Evolutionary conservation across 1,284 basidiomycete species (phyloP), one percentile per base, ranked within the genome.

Genomic region (Grifola frondosa): DNA sequence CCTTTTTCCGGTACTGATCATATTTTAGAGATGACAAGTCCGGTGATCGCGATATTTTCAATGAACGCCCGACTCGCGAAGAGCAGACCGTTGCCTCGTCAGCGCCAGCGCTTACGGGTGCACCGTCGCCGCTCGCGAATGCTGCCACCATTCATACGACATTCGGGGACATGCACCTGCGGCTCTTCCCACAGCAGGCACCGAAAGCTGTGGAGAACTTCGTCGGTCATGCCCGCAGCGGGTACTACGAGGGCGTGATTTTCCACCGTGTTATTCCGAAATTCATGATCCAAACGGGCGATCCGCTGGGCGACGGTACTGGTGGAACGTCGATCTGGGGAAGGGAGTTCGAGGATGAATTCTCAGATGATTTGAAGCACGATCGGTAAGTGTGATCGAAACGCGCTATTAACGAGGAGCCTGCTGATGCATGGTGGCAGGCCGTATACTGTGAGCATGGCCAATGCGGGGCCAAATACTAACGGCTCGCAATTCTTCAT

Each of bases 401-500:
- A 9, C 16, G 44, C 44, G 9, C 40, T 42, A 31, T 23, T 29
- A 38, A 23, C 22, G 31, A 23, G 40, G 36, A 11, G 22, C 17
- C 20, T 25, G 39, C 36, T 44, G 38, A 38, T 25, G n/a, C 8
- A 34, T 26, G 34, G 24, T 13, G 48, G 19, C 46, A 90, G 88
- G 46, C 95, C 96, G 1, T 98, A 97, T 62, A 97, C 91, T n/a
- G 75, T 99, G 37, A 94, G 91, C 60, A 98, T 98, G 94, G 97
- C 97, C n/a, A 99, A 99, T 55, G 90, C 92, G 3, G 96, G 97
- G 1, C 86, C 92, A 1, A 75, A 75, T 41, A 99, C 97, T 29
- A 99, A 99, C 62, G 97, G 88, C 3, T 91, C 88, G 4, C 96
- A 99, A 65, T 99, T 99, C 75, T 99, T 99, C 70, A 95, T 99